Evolutionary conservation across 1,284 basidiomycete genomes (phyloP), one percentile per base, ranked within the genome.

Genomic region (Trichosporon sp.): DNA sequence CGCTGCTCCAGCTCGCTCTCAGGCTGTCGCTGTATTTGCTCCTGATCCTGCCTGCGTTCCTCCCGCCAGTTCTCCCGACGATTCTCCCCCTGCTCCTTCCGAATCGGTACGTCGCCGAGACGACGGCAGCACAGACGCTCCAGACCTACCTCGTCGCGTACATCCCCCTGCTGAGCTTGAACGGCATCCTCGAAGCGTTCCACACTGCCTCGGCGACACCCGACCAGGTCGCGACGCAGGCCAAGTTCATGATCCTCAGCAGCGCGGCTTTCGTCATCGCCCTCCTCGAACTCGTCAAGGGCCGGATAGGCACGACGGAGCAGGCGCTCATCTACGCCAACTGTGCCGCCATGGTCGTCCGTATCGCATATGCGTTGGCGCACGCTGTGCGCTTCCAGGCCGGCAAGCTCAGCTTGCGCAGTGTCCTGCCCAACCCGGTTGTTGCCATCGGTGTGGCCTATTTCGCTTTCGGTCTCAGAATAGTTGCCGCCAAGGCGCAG

Each of bases 171-270:
- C 88, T 98, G 76, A 92, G 92, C 3, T 84, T 93, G 75, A 98
- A 98, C 80, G 95, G 95, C 2, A 88, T 92, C 1, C 85, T 96
- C 26, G 95, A 98, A 81, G 92, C 94, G 0, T 96, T 96, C 83
- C 87, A 95, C 75, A 89, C 92, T 1, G 91, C 92, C 67, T 90
- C 90, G 1, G 92, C 93, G 0, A 73, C 74, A 0, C 79, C 82
- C 0, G 68, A 19, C 0, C 72, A 82, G 70, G 76, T 83, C 46
- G 75, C 74, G 14, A 68, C 12, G 3, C 82, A 83, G 70, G 78
- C 77, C 1, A 73, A 68, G 63, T 80, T 77, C 75, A 83, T 83
- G 82, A 68, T 80, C 40, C 76, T 69, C 1, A 75, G 73, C 16
- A 80, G 78, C 1, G 74, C 40, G 0, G 75, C 74, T 16, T 83